Evolutionary conservation across 495 filamentous ascomycete species (phyloP), one percentile per base, ranked within the genome.

Genomic region (Penicillium flavigenum): DNA sequence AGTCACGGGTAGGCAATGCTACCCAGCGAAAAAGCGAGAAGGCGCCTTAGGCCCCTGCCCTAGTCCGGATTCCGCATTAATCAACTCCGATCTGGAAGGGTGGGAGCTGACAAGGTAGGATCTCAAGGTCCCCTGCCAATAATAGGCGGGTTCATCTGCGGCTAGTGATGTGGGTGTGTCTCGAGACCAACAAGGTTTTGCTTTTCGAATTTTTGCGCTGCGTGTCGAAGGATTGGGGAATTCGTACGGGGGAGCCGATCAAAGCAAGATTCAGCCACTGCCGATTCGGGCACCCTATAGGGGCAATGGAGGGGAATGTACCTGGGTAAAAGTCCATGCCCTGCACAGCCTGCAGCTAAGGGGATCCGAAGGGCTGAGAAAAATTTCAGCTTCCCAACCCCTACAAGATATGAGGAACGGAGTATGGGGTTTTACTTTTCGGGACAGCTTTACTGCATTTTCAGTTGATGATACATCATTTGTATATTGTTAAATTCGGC

Each of bases 111-210:
- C 46, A 51, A 47, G 44, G 51, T 44, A 38, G 56, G 58, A 64
- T 67, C 56, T 59, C 31, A 50, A 57, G 39, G 51, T 47, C 43
- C 51, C 31, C 48, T 58, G 24, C 63, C 60, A 65, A 65, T 65
- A 29, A 62, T 36, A 34, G 38, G 44, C n/a, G n/a, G 31, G 38
- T 26, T 38, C 19, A 57, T 46, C 48, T 64, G 62, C 62, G 62
- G 45, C 59, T 55, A 51, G 48, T 19, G 14, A 29, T 24, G 49
- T 48, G 44, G 55, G 52, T 62, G 59, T 62, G 59, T 60, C 55
- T 62, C 51, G 16, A 48, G 57, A 39, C 53, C 44, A 39, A 55
- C 53, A 55, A 55, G 43, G 53, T 54, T 58, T 29, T 17, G 43
- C 20, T 1, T 26, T 2, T n/a, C n/a, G 56, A 24, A n/a, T 34